Evolutionary conservation across 257 asterid genomes (phyloP), one percentile per base, ranked within the genome.

Genomic region (Ilex aquifolium): DNA sequence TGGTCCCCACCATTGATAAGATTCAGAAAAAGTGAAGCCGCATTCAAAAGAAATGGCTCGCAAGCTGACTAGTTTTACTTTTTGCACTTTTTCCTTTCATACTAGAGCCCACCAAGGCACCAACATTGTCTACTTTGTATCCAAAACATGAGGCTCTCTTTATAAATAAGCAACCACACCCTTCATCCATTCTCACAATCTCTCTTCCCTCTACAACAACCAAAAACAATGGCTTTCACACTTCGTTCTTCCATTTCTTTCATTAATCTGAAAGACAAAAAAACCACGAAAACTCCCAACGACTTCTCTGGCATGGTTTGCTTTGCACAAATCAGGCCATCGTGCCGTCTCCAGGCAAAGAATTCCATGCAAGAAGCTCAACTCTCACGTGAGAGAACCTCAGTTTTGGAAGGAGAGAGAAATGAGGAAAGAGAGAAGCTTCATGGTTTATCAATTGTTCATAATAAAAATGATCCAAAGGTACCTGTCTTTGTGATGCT

Each of bases 401-500:
- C 61, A 27, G 54, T 12, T 65, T 44, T 73, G 57, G 86, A 71
- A 70, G 82, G 55, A 53, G 59, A 58, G 71, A 64, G 27, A 46
- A 40, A 31, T 27, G 87, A 79, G 67, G 69, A 70, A 59, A 61
- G 68, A 48, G 95, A 83, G 80, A 87, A 54, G 61, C 79, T 82
- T 31, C 88, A 87, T 60, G 76, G 64, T 21, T 58, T 72, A 67
- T 56, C 78, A 65, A 59, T 68, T 42, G 70, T 77, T 53, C 91
- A 70, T 31, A 59, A 62, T 39, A 75, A 73, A 17, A 60, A 66
- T 31, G 73, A 64, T 53, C 62, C 72, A n/a, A 85, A 70, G 73
- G 96, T 89, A 10, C 95, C 97, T 3, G 89, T 92, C 59, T 89
- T 83, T 65, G 93, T 89, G 60, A 88, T 89, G 97, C 82, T 92